Conservation (phyloP, 441 rosid species). For the Pelargonium myrrhifolium region DNA sequence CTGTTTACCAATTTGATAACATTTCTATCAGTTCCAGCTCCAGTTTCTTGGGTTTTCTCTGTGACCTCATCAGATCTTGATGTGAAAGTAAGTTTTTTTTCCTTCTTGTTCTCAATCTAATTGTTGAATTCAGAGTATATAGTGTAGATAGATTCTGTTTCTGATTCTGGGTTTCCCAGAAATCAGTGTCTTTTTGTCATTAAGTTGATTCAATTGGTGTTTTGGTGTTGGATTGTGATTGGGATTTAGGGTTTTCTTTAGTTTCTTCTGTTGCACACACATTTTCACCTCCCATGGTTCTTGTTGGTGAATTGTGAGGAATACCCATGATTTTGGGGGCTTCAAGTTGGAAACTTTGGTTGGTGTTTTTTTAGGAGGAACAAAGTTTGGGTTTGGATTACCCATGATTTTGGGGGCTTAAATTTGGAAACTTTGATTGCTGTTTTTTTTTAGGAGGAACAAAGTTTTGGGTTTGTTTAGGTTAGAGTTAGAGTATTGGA, state of each 20-base stretch:
- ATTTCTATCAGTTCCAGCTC: conserved; percentile 1
- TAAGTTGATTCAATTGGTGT: background rate
- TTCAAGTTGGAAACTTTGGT: conserved; percentile 21
- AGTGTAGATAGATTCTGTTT: background rate
- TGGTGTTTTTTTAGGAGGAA: no score
- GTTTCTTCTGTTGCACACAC: background rate
- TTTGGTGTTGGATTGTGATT: conserved; percentile 11
- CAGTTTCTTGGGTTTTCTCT: conserved; percentile 14
- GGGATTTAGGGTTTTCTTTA: background rate
- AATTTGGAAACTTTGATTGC: no score
- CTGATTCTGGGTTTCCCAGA: background rate
- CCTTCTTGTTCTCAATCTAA: background rate
- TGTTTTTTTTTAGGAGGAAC: conserved; percentile 2
- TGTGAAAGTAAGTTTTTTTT: conserved; percentile 19
- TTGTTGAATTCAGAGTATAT: conserved; percentile 7
- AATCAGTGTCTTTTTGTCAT: background rate
- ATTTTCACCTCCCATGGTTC: conserved; percentile 16
- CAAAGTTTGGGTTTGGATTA: no score
- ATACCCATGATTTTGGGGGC: conserved; percentile 22
- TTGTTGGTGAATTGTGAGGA: conserved; percentile 14
- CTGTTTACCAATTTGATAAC: conserved; percentile 4
- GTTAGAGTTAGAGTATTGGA: no score
- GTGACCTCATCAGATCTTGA: conserved; percentile 8
- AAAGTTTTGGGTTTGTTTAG: conserved; percentile 21
- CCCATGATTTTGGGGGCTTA: no score